Conservation (phyloP, 257 asterid species). For the Penstemon davidsonii region DNA sequence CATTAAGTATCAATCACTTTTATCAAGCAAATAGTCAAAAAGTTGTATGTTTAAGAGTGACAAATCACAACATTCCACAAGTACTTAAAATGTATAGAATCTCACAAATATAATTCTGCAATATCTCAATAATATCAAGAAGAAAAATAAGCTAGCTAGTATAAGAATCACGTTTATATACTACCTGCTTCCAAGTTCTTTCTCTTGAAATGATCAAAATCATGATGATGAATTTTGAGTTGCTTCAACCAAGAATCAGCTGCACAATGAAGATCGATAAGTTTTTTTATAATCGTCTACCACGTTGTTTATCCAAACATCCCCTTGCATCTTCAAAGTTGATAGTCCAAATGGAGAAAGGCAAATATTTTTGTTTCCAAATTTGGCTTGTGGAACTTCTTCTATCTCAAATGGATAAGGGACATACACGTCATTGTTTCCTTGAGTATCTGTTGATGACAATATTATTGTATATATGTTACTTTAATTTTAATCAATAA, state of each 20-base stretch:
- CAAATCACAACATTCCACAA: too few relatives aligned
- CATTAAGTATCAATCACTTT: too few relatives aligned
- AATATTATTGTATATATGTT: too few relatives aligned
- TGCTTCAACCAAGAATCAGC: conserved; percentile 26
- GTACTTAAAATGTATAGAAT: too few relatives aligned
- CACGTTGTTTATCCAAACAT: conserved; percentile 9
- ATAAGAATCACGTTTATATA: background rate
- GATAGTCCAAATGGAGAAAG: conserved; percentile 25
- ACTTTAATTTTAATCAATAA: too few relatives aligned
- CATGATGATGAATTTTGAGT: background rate
- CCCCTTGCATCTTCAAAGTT: conserved; percentile 7
- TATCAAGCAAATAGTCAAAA: too few relatives aligned
- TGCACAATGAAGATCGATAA: conserved; percentile 18
- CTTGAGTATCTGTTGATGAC: background rate
- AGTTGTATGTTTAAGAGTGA: too few relatives aligned
- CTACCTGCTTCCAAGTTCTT: background rate
- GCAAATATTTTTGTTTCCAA: background rate
- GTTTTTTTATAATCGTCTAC: conserved; percentile 11
- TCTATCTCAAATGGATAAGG: too few relatives aligned
- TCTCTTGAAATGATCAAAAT: conserved; percentile 15
- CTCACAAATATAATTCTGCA: too few relatives aligned
- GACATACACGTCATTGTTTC: background rate
- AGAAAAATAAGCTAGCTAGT: too few relatives aligned
- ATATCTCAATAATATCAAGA: too few relatives aligned
- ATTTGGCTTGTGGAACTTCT: background rate